A percentile compares a stretch with the other conserved stretches of the same genome.
Evolutionary conservation across 345 rosid genomes (phyloP).

Genomic region (Litchi chinensis): DNA sequence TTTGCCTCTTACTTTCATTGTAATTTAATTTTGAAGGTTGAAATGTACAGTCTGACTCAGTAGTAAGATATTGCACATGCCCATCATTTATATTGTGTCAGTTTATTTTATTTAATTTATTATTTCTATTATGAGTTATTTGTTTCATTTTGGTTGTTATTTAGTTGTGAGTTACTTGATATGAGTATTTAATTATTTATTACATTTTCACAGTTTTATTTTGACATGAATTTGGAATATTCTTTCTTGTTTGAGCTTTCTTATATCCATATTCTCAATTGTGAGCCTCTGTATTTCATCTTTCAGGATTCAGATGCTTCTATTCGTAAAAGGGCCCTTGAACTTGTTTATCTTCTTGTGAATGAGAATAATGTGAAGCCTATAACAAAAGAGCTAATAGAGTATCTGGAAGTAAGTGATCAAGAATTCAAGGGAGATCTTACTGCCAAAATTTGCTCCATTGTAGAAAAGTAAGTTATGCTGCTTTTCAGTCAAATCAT

Average conservation of each 20-base stretch:
- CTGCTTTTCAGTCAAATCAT: constrained; percentile 14
- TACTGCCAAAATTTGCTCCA: constrained; percentile 95
- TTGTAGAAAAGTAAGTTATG: constrained; percentile 88
- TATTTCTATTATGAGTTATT: neutral
- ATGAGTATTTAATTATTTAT: neutral
- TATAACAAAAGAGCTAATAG: constrained; percentile 87
- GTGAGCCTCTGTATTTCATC: constrained; percentile 29
- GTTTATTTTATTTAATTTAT: neutral
- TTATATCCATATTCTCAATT: constrained; percentile 13
- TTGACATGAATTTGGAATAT: neutral
- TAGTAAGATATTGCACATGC: neutral
- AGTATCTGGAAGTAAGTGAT: constrained; percentile 94
- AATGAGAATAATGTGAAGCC: constrained; percentile 93
- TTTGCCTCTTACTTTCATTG: neutral
- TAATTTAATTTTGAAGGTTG: neutral
- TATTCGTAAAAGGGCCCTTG: constrained; percentile 95
- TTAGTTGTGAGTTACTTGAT: neutral
- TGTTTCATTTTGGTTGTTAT: neutral
- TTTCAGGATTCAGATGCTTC: constrained; percentile 98
- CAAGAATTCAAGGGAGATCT: constrained; percentile 97
- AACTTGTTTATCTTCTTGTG: constrained; percentile 80
- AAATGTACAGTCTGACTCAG: neutral
- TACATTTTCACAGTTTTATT: neutral
- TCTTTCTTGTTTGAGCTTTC: constrained; percentile 1
- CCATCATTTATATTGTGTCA: neutral